Conservation (phyloP, 257 asterid genomes). For the Scutellaria minor region DNA sequence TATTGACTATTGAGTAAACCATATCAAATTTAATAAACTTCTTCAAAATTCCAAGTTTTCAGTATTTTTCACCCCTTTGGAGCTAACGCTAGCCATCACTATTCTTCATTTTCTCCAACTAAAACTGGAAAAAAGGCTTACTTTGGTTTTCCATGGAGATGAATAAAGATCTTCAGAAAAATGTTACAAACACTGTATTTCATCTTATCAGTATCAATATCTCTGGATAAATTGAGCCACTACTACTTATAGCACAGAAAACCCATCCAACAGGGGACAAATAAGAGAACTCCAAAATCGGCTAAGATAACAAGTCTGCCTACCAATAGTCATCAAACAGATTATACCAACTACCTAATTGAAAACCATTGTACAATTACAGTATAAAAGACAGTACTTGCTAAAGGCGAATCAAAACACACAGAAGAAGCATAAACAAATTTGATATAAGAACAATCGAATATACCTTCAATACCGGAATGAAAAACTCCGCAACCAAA, state of each 20-base stretch:
- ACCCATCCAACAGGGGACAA: background rate
- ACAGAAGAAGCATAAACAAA: background rate
- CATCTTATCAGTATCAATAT: too few relatives aligned
- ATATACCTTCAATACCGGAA: slow-evolving; percentile 89
- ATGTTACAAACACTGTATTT: too few relatives aligned
- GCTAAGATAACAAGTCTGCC: slow-evolving; percentile 3
- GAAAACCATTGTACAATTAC: background rate
- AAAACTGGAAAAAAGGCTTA: too few relatives aligned
- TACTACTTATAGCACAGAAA: background rate
- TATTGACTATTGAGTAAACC: too few relatives aligned
- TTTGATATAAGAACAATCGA: slow-evolving; percentile 14
- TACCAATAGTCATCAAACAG: slow-evolving; percentile 15
- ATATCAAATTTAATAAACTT: too few relatives aligned
- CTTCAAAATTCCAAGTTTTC: too few relatives aligned
- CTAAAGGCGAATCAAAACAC: slow-evolving; percentile 13
- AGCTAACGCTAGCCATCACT: too few relatives aligned
- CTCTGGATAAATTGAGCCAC: too few relatives aligned
- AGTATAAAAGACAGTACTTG: background rate
- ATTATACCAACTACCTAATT: background rate
- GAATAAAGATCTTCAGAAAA: too few relatives aligned
- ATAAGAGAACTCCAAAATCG: background rate
- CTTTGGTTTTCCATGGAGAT: too few relatives aligned
- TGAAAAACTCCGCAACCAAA: slow-evolving; percentile 85
- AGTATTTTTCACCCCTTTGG: too few relatives aligned
- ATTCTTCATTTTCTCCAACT: too few relatives aligned